Evolutionary conservation across 2,329 filamentous ascomycete species (phyloP).

Genomic region (Alternaria postmessia): DNA sequence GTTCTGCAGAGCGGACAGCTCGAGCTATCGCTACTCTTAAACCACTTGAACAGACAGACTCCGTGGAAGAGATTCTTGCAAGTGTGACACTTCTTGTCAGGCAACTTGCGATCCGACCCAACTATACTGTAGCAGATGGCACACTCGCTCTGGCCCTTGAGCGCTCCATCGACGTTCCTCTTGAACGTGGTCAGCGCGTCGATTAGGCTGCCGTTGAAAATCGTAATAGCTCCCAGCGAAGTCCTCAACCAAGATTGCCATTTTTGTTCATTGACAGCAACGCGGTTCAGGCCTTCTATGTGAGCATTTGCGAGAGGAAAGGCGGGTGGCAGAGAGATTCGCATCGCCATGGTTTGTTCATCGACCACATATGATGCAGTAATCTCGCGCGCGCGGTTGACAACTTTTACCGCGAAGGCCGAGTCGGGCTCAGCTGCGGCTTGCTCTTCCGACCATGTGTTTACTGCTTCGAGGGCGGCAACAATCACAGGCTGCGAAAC

Average conservation of each 20-base stretch:
- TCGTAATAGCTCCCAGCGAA: conserved; percentile 91
- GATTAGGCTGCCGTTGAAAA: conserved; percentile 87
- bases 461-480: conserved; percentile 72
- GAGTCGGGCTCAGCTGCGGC: conserved; percentile 52
- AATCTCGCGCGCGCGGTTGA: conserved; percentile 75
- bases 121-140: conserved; percentile 98
- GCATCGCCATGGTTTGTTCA: conserved; percentile 82
- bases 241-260: conserved; percentile 92
- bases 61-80: conserved; percentile 96
- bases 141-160: conserved; percentile 94
- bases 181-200: conserved; percentile 88
- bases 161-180: conserved; percentile 82
- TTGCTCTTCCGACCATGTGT: conserved; percentile 66
- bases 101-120: conserved; percentile 84
- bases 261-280: conserved; percentile 87
- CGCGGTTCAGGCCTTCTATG: conserved; percentile 79
- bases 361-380: conserved; percentile 87
- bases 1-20: conserved; percentile 94
- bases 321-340: conserved; percentile 78
- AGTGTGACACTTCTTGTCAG: conserved; percentile 88
- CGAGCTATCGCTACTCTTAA: conserved; percentile 89
- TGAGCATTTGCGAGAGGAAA: conserved; percentile 84
- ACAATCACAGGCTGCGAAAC: conserved; percentile 74
- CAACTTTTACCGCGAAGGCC: conserved; percentile 74
- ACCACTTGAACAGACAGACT: conserved; percentile 94